These are phyloP conservation scores for Cladosporium sp. DNA, from an alignment of 2,329 filamentous ascomycete species.

Conservation along the genomic window DNA sequence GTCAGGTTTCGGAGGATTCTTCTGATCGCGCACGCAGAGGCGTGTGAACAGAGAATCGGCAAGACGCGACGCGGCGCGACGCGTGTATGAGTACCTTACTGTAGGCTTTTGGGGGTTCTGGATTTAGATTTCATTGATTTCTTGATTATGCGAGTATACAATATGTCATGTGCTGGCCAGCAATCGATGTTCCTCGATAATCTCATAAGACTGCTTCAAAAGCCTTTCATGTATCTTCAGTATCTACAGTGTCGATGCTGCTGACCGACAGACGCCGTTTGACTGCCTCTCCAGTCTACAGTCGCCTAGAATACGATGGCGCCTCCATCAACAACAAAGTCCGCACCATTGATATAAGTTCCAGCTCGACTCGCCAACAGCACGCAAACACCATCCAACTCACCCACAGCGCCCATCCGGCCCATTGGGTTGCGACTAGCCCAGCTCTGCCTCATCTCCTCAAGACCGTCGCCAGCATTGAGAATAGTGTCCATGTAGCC, in stretches of 20 bases:
- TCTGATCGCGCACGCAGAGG: not conserved
- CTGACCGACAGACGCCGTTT: not conserved
- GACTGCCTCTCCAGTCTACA: not conserved
- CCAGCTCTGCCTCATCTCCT: constrained; percentile 37
- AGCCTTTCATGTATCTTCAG: not conserved
- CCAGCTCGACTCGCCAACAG: constrained; percentile 39
- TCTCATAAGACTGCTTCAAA: not conserved
- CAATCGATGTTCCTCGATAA: not conserved
- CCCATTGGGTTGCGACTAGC: constrained; percentile 40
- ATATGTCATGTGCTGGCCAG: not conserved
- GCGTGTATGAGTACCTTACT: not conserved
- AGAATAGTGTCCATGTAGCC: constrained; percentile 78
- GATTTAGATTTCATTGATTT: not conserved
- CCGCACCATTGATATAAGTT: constrained; percentile 40
- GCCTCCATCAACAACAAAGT: constrained; percentile 41
- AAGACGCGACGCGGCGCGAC: not conserved
- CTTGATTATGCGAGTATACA: not conserved
- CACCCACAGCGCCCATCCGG: constrained; percentile 40
- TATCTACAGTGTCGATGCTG: not conserved
- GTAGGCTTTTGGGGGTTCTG: not conserved
- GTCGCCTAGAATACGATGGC: constrained; percentile 31
- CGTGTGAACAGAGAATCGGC: not conserved
- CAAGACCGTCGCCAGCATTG: constrained; percentile 50
- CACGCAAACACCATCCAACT: constrained; percentile 41
- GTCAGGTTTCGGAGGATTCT: constrained; percentile 1